Base-by-base conservation (phyloP, 1,284 basidiomycete species). In the Malassezia brasiliensis region DNA sequence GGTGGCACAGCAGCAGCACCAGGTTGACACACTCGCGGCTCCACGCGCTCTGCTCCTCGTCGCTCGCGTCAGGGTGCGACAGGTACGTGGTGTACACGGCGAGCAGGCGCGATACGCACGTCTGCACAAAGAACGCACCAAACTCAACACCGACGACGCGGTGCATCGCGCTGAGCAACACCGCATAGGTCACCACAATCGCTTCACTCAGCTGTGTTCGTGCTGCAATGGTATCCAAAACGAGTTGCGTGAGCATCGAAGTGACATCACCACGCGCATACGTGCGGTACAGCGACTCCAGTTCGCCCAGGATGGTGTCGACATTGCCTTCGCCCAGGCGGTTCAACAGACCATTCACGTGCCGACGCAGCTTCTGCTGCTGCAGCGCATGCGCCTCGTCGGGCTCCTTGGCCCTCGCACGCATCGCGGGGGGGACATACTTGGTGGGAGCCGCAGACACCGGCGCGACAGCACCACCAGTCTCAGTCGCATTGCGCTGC, bases 121-220 rank as follows among this genome's bases (percentile, higher is more conserved):
- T 50, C 35, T 67, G 67, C 28, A 67, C 52, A 50, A 69, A 63
- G 30, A 47, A 73, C 79, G 61, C 77, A 83, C 89, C 90, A 67
- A 96, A 93, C 67, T 96, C 93, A 41, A 90, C 78, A 1, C 93
- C 91, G 14, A 93, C 78, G 12, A 89, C 79, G 68, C 85, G 86
- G 76, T 94, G 84, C 42, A 96, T 77, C 46, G 85, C 83, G 0
- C 87, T 84, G 25, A 94, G 82, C 40, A 98, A 83, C 0, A 88
- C 86, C 0, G 90, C 90, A 70, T 96, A 85, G 5, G 96, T 79
- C 14, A 90, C 85, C 48, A 96, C 87, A 66, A 90, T 91, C 1
- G 87, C 88, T 72, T 96, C 75, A 47, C 72, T 90, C 47, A 96
- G 79, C 47, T 86, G 86, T 0, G 87, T 83, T 71, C 87, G 85